Conservation (phyloP, 2,329 filamentous ascomycete species). For the Rhinocladiella similis region DNA sequence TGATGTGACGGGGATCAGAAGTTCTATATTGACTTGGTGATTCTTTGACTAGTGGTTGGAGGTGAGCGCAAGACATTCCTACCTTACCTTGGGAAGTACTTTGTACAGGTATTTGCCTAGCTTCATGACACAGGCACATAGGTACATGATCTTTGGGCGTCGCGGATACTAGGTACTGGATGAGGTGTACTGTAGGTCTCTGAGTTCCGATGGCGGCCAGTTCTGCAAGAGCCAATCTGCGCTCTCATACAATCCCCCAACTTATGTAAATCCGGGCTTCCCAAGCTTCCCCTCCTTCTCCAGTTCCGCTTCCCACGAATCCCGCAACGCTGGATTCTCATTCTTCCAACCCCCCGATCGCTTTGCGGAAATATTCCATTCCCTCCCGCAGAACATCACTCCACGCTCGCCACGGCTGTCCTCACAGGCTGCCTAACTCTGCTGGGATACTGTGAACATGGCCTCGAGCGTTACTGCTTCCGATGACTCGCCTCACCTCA, state of each 20-base stretch:
- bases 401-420: constrained; percentile 1
- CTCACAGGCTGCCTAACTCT: neutral
- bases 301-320: constrained; percentile 4
- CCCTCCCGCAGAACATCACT: constrained; percentile 7
- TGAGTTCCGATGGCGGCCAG: no score
- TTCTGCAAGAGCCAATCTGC: neutral
- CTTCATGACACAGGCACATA: no score
- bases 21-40: no score
- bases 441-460: constrained; percentile 9
- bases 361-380: constrained; percentile 23
- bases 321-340: neutral
- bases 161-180: no score
- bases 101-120: no score
- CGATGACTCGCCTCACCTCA: constrained; percentile 21
- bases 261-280: no score
- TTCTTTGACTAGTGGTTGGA: no score
- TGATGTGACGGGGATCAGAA: no score
- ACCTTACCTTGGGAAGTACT: no score
- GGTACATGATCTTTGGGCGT: no score
- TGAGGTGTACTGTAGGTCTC: no score
- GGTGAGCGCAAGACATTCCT: no score
- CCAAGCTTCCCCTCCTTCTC: constrained; percentile 2
- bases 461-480: constrained; percentile 18
- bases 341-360: constrained; percentile 8
- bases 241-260: neutral